Conservation (phyloP, 2,329 filamentous ascomycete species). For the Fusarium sp. region DNA sequence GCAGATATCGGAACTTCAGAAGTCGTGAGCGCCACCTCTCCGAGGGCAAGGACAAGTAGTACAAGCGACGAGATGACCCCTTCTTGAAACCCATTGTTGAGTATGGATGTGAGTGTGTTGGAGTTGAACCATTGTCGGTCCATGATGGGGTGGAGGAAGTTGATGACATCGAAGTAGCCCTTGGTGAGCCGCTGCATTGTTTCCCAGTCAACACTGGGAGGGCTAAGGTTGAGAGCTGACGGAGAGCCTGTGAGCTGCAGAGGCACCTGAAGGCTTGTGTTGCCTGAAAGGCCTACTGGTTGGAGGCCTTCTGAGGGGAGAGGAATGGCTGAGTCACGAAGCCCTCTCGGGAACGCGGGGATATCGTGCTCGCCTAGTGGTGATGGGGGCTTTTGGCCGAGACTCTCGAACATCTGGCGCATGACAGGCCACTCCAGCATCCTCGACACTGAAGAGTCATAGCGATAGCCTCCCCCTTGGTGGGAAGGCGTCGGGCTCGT, state of each 20-base stretch:
- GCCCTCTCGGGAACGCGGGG: slow-evolving; percentile 31
- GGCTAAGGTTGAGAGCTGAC: slow-evolving; percentile 24
- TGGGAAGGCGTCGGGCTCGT: slow-evolving; percentile 30
- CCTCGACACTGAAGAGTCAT: slow-evolving; percentile 41
- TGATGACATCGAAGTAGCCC: slow-evolving; percentile 67
- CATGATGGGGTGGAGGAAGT: slow-evolving; percentile 65
- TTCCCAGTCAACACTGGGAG: slow-evolving; percentile 53
- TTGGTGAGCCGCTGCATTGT: slow-evolving; percentile 60
- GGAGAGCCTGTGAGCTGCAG: slow-evolving; percentile 33
- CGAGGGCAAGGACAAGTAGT: slow-evolving; percentile 65
- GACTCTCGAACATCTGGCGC: slow-evolving; percentile 39
- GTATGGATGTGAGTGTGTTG: slow-evolving; percentile 55
- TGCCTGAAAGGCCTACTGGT: slow-evolving; percentile 26
- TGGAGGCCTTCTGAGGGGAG: slow-evolving; percentile 40
- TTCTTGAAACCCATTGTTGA: slow-evolving; percentile 56
- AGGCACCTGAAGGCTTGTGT: slow-evolving; percentile 32
- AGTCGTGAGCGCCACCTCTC: slow-evolving; percentile 63
- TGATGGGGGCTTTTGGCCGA: slow-evolving; percentile 38
- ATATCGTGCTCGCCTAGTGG: slow-evolving; percentile 30
- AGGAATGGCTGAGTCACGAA: slow-evolving; percentile 34
- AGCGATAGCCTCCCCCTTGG: slow-evolving; percentile 40
- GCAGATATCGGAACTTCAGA: slow-evolving; percentile 55
- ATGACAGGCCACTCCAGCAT: slow-evolving; percentile 43
- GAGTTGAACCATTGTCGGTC: slow-evolving; percentile 63
- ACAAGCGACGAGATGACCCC: slow-evolving; percentile 60